Conservation (phyloP, 2,329 filamentous ascomycete species). For the Alternaria viburni region DNA sequence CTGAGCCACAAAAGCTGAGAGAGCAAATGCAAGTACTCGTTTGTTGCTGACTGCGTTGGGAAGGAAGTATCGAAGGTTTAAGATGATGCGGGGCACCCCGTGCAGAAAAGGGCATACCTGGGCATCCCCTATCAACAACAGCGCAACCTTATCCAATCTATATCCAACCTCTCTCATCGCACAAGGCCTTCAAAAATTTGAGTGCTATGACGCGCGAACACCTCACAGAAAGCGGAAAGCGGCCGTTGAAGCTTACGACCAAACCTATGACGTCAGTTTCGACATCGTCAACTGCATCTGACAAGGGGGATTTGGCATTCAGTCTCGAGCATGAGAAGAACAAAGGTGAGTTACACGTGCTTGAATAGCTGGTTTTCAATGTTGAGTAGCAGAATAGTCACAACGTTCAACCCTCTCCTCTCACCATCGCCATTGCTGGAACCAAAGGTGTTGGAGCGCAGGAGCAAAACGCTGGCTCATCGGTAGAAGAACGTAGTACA, state of each 20-base stretch:
- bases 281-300: neutral
- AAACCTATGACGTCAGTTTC: slow-evolving; percentile 20
- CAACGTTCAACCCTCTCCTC: slow-evolving; percentile 23
- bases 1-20: neutral
- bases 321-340: slow-evolving; percentile 8
- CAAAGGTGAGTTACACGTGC: slow-evolving; percentile 2
- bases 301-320: slow-evolving; percentile 9
- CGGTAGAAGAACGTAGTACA: neutral
- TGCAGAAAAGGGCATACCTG: slow-evolving; percentile 1
- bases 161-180: neutral
- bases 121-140: neutral
- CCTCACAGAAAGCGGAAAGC: neutral
- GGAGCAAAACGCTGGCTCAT: slow-evolving; percentile 4
- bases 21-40: neutral
- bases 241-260: slow-evolving; percentile 6
- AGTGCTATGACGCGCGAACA: neutral
- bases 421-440: slow-evolving; percentile 26
- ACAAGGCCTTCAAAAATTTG: neutral
- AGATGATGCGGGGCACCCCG: slow-evolving; percentile 8
- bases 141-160: neutral
- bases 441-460: slow-evolving; percentile 20
- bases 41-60: neutral
- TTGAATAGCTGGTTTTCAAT: neutral
- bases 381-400: slow-evolving; percentile 4
- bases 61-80: neutral